Base-by-base conservation (phyloP, 2,329 filamentous ascomycete genomes). In the Phyllosticta paracitricarpa region DNA sequence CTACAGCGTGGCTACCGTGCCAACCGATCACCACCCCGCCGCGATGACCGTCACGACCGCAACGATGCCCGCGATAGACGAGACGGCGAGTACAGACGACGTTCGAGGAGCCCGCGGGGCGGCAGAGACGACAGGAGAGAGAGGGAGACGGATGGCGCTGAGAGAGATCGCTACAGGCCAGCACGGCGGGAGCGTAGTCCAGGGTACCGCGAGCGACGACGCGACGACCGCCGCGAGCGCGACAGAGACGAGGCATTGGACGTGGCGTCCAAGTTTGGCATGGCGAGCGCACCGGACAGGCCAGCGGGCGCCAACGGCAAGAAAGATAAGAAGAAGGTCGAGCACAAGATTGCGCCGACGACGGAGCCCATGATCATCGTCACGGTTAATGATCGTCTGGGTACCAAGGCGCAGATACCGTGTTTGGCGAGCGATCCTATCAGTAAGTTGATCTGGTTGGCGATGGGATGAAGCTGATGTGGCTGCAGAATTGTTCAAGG, bases 351-450 rank as follows among this genome's bases (percentile, higher is more conserved):
- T 4, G 55, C 63, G 33, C 48, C 61, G 22, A 40, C 61, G 8
- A 76, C 79, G 5, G 88, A 95, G 70, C 87, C 91, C 61, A 95
- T 97, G 88, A 97, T 97, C 66, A 84, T 96, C 58, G 92, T 97
- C 19, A 85, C 93, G 69, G 86, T 97, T 70, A 97, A 97, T 73
- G 93, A 97, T 75, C 84, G 93, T n/a, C 79, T 97, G 40, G 93
- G 93, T 12, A 97, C 93, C n/a, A 96, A 96, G 70, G 90, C 92
- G 17, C 88, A 89, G 58, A 94, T 97, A 65, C 93, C 93, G 0
- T 97, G 92, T 72, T 79, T 96, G 62, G 86, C 89, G 0, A 88
- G 85, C 2, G 93, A 97, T 76, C 87, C 86, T 7, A 87, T 97
- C 66, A 87, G 77, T 77, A 63, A 68, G 76, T 72, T 14, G 56